Conservation (phyloP, 257 asterid genomes). For the Solanum arcanum region DNA sequence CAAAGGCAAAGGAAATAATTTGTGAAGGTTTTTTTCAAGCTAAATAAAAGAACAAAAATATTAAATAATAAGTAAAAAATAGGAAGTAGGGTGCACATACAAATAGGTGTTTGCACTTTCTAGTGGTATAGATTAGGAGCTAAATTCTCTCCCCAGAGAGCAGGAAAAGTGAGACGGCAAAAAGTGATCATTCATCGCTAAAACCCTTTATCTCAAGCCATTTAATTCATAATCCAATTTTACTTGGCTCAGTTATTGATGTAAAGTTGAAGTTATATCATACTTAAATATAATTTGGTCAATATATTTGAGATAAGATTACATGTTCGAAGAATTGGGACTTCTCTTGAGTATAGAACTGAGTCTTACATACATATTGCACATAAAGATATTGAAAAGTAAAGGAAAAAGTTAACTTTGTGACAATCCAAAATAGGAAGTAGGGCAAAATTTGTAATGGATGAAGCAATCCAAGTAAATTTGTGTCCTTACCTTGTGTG, state of each 20-base stretch:
- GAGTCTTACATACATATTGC: not conserved
- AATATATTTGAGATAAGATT: not conserved
- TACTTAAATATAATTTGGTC: not conserved
- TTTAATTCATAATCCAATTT: not conserved
- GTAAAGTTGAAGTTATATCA: not conserved
- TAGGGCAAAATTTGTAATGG: not conserved
- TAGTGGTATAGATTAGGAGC: not conserved
- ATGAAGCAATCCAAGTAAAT: not conserved
- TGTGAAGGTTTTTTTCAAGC: not conserved
- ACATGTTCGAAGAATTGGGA: not conserved
- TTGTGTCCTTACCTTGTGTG: not conserved
- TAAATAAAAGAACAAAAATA: not conserved
- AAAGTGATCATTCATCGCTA: not conserved
- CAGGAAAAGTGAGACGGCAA: not conserved
- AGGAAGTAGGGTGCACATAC: not conserved
- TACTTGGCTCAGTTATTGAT: not conserved
- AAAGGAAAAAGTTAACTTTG: not conserved
- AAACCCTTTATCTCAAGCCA: not conserved
- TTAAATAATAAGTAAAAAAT: not conserved
- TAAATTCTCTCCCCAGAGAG: not conserved
- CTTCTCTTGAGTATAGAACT: not conserved
- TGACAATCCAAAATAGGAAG: not conserved
- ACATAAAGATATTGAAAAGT: not conserved
- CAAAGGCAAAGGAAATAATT: not conserved
- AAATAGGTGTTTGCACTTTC: not conserved